Conservation (phyloP, 2,329 filamentous ascomycete genomes). For the Monilinia laxa region DNA sequence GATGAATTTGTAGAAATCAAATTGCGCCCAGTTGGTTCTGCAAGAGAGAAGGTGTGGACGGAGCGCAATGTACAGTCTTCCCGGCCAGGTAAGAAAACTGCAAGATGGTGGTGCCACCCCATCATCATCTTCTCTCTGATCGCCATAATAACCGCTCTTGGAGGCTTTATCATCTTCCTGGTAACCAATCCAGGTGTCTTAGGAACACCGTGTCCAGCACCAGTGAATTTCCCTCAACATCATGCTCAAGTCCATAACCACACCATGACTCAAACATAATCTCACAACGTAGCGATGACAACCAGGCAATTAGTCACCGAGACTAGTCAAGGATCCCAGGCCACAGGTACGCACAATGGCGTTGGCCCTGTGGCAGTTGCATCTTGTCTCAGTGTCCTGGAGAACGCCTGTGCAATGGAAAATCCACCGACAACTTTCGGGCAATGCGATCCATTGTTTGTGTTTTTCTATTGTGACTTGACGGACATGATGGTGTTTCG, state of each 20-base stretch:
- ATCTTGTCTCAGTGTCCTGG: conserved; percentile 11
- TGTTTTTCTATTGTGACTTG: conserved; percentile 8
- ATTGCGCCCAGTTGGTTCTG: not conserved
- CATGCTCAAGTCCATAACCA: not conserved
- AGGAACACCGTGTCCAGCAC: conserved; percentile 5
- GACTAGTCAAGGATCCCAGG: not conserved
- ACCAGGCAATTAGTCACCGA: not conserved
- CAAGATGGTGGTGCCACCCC: not conserved
- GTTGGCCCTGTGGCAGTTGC: not conserved
- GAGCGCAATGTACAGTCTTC: not conserved
- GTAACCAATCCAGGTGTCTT: not conserved
- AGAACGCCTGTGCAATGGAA: conserved; percentile 2
- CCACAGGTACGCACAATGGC: not conserved
- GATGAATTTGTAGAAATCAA: not conserved
- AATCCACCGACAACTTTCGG: not conserved
- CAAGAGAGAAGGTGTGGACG: not conserved
- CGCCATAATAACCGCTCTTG: not conserved
- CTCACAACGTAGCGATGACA: not conserved
- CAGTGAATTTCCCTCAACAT: not conserved
- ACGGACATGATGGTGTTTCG: conserved; percentile 5
- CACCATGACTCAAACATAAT: not conserved
- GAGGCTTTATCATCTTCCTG: not conserved
- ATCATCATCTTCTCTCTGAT: not conserved
- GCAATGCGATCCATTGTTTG: conserved; percentile 11
- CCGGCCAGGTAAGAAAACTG: not conserved